A percentile compares a stretch with the other conserved stretches of the same genome.
phyloP scores from a whole-genome alignment of 2,329 filamentous ascomycete genomes.

The Sordariomycetes sp. region DNA sequence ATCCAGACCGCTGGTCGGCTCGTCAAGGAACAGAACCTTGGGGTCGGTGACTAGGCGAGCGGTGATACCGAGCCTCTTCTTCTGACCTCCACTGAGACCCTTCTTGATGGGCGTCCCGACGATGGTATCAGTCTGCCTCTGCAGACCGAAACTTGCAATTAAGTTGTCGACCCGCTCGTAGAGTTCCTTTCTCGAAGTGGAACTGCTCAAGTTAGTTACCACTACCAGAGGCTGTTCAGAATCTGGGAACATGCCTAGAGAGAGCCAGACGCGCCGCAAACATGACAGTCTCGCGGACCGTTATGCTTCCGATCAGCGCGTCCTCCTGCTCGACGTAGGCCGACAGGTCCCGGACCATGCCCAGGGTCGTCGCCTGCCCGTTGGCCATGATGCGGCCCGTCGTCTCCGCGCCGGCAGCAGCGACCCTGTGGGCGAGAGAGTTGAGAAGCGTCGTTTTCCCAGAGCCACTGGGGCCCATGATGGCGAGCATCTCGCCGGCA shows the following conservation, averaged over 20 bases:
- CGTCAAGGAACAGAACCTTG: constrained; percentile 70
- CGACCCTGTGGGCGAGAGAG: constrained; percentile 52
- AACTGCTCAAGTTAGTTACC: constrained; percentile 11
- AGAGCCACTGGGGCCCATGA: constrained; percentile 65
- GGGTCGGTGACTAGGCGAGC: constrained; percentile 72
- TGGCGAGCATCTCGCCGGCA: constrained; percentile 56
- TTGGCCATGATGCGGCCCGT: constrained; percentile 17
- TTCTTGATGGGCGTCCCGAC: constrained; percentile 75
- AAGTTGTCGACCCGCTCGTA: constrained; percentile 50
- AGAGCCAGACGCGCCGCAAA: constrained; percentile 62
- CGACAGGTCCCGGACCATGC: constrained; percentile 43
- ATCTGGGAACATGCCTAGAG: constrained; percentile 26
- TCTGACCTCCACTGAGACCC: constrained; percentile 76
- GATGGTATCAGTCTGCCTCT: constrained; percentile 53
- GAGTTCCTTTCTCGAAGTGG: constrained; percentile 37
- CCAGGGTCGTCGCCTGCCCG: constrained; percentile 27
- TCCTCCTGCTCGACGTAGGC: constrained; percentile 83
- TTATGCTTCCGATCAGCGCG: constrained; percentile 67
- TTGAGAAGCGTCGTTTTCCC: constrained; percentile 82
- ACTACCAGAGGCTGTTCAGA: not conserved
- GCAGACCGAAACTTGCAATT: constrained; percentile 60
- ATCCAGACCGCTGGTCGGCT: constrained; percentile 74
- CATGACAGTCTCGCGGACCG: constrained; percentile 64
- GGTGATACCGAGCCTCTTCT: constrained; percentile 66
- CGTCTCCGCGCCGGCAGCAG: constrained; percentile 23